These are phyloP conservation scores for Plasmodium inui DNA, from an alignment of 169 alveolate genomes.

Conservation along the genomic window DNA sequence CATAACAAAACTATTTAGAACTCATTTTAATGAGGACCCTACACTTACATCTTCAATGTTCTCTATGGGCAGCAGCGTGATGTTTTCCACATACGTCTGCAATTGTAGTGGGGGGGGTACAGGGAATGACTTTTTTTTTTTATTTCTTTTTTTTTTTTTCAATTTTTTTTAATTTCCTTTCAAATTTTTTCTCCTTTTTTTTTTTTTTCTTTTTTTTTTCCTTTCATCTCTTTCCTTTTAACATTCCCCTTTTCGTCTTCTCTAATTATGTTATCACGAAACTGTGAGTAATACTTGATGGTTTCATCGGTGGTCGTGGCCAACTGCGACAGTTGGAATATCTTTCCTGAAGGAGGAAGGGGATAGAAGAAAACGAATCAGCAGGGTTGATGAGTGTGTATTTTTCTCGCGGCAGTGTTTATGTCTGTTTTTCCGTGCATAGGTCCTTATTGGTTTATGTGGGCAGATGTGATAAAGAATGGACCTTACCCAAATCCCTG, in stretches of 20 bases:
- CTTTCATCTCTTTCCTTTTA: slow-evolving; percentile 23
- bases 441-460: not conserved
- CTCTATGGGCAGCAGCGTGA: slow-evolving; percentile 53
- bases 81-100: slow-evolving; percentile 63
- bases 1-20: not conserved
- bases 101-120: not conserved
- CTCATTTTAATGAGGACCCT: not conserved
- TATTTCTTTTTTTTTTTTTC: not conserved
- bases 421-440: not conserved
- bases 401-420: not conserved
- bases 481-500: slow-evolving; percentile 47
- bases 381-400: not conserved
- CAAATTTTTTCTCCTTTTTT: not conserved
- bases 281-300: slow-evolving; percentile 41
- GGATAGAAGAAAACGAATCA: not conserved
- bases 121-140: not conserved
- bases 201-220: not conserved
- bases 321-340: slow-evolving; percentile 50
- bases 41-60: slow-evolving; percentile 54
- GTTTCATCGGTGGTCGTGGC: slow-evolving; percentile 52
- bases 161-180: not conserved
- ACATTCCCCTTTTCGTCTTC: slow-evolving; percentile 74
- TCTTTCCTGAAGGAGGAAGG: slow-evolving; percentile 12
- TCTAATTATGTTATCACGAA: slow-evolving; percentile 57
- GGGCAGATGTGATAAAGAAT: not conserved